Percentiles rank a stretch among this genome's conserved stretches.
These are phyloP conservation scores for Lolium perenne DNA, from an alignment of 176 grass and related monocot species.

Conservation along the genomic window DNA sequence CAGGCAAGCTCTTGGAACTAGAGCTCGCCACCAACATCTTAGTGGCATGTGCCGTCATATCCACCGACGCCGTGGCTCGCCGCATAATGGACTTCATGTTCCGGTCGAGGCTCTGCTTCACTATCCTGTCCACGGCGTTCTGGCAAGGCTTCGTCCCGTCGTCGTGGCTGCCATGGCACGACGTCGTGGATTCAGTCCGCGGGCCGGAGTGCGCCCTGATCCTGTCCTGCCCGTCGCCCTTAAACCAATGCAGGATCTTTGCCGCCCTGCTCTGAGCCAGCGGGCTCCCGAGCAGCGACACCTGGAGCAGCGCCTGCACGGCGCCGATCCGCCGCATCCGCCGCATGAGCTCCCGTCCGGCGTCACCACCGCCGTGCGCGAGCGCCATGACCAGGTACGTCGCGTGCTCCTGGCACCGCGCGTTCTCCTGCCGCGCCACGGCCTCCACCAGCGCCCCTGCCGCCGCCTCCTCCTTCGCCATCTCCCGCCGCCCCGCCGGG, in stretches of 20 bases:
- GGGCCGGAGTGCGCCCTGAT: slow-evolving; percentile 69
- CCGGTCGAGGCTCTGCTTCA: slow-evolving; percentile 79
- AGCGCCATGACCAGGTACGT: slow-evolving; percentile 81
- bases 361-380: slow-evolving; percentile 33
- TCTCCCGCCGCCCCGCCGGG: slow-evolving; percentile 41
- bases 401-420: slow-evolving; percentile 72
- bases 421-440: slow-evolving; percentile 55
- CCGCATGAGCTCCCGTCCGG: slow-evolving; percentile 35
- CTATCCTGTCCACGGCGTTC: slow-evolving; percentile 58
- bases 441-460: slow-evolving; percentile 57
- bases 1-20: slow-evolving; percentile 97
- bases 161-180: not conserved
- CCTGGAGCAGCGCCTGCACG: slow-evolving; percentile 68
- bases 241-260: slow-evolving; percentile 88
- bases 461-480: slow-evolving; percentile 54
- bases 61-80: slow-evolving; percentile 56
- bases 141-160: slow-evolving; percentile 30
- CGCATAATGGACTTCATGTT: slow-evolving; percentile 74
- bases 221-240: slow-evolving; percentile 41
- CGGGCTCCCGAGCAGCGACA: slow-evolving; percentile 66
- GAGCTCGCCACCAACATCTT: slow-evolving; percentile 61
- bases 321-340: slow-evolving; percentile 55
- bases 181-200: slow-evolving; percentile 34
- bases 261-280: slow-evolving; percentile 63
- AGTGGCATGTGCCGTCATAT: slow-evolving; percentile 45